Percentiles rank a stretch among this genome's conserved stretches.
Evolutionary conservation across 805 yeast species (phyloP).

Genomic region (Cyberlindnera suaveolens): DNA sequence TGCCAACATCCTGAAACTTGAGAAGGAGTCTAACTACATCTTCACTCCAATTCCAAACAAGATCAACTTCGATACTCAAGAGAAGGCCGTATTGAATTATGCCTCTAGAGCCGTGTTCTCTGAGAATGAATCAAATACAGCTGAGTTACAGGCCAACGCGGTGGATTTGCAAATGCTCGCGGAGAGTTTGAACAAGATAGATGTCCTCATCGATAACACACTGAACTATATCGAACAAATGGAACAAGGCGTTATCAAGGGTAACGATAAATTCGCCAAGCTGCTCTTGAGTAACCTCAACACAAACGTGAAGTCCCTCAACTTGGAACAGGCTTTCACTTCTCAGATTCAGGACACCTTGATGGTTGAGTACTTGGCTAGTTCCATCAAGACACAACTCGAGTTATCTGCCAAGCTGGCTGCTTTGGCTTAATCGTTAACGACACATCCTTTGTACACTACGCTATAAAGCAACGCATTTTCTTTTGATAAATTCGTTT

Average conservation of each 20-base stretch:
- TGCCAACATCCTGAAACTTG: conserved; percentile 31
- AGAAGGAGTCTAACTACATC: conserved; percentile 42
- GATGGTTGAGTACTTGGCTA: conserved; percentile 76
- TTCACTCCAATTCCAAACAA: conserved; percentile 73
- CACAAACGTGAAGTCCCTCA: conserved; percentile 43
- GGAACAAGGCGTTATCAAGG: conserved; percentile 36
- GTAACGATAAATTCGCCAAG: conserved; percentile 58
- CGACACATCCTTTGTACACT: not conserved
- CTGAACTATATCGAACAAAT: conserved; percentile 41
- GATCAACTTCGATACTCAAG: conserved; percentile 51
- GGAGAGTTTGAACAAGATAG: conserved; percentile 39
- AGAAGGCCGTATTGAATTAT: conserved; percentile 49
- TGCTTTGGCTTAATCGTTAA: conserved; percentile 33
- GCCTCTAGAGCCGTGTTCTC: conserved; percentile 33
- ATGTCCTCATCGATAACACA: conserved; percentile 42
- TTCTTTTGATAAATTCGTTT: not conserved
- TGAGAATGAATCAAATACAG: conserved; percentile 16
- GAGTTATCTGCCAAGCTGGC: conserved; percentile 73
- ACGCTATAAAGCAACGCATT: not conserved
- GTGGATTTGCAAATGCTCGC: conserved; percentile 41
- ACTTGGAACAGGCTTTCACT: conserved; percentile 49
- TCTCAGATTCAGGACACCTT: conserved; percentile 74
- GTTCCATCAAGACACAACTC: conserved; percentile 78
- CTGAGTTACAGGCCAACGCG: conserved; percentile 28
- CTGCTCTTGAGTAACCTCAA: conserved; percentile 52